Conservation (phyloP, 257 asterid species). For the Avicennia marina region DNA sequence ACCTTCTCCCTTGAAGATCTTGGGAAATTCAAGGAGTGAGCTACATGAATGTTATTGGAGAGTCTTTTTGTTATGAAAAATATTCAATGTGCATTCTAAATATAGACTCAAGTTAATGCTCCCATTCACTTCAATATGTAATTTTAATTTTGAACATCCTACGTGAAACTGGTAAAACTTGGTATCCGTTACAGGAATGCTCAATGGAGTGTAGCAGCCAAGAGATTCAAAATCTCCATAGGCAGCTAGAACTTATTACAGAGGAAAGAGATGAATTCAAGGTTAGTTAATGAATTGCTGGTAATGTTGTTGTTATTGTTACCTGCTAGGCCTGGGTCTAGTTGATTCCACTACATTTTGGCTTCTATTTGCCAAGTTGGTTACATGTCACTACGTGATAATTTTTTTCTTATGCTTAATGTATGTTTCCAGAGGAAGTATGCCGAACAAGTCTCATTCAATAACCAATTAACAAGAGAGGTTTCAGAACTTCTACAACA, state of each 20-base stretch:
- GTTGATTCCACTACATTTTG: neutral
- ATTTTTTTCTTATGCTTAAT: conserved; percentile 27
- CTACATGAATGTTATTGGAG: neutral
- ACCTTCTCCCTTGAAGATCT: no score
- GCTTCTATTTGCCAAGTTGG: neutral
- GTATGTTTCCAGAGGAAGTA: conserved; percentile 47
- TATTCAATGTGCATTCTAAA: neutral
- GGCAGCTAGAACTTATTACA: conserved; percentile 47
- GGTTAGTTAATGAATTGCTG: conserved; percentile 39
- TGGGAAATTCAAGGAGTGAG: no score
- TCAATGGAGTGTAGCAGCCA: conserved; percentile 47
- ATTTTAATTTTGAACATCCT: no score
- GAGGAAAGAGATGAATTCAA: conserved; percentile 80
- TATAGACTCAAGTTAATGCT: neutral
- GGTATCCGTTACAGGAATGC: conserved; percentile 39
- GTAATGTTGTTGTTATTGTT: no score
- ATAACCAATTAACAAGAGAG: conserved; percentile 46
- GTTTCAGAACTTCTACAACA: conserved; percentile 58
- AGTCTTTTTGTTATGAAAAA: neutral
- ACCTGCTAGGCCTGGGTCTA: conserved; percentile 10
- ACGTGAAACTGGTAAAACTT: conserved; percentile 7
- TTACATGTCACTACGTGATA: conserved; percentile 2
- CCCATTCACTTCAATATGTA: no score
- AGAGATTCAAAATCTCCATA: conserved; percentile 61
- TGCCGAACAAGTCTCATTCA: conserved; percentile 45